These are phyloP conservation scores for Phallus indusiatus DNA, from an alignment of 768 basidiomycete genomes.

Conservation along the genomic window DNA sequence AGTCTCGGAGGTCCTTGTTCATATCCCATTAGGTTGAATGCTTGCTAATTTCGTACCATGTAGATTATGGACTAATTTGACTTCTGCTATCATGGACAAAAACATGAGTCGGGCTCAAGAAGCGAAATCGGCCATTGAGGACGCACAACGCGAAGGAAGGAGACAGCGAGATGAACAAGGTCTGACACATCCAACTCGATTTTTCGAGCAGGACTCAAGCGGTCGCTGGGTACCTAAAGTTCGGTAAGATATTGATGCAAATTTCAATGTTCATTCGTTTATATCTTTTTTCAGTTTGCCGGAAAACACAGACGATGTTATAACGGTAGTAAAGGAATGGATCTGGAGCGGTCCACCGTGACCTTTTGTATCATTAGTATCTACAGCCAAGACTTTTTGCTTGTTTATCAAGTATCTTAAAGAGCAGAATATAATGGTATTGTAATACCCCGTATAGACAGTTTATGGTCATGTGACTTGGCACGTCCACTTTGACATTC, in stretches of 20 bases:
- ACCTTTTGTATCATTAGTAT: neutral
- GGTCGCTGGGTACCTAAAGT: conserved; percentile 82
- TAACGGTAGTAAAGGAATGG: conserved; percentile 62
- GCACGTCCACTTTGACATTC: neutral
- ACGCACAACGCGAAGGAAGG: conserved; percentile 78
- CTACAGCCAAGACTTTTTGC: neutral
- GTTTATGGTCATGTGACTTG: neutral
- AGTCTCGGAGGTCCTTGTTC: conserved; percentile 64
- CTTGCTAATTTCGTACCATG: neutral
- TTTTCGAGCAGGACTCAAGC: conserved; percentile 59
- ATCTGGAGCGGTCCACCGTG: conserved; percentile 43
- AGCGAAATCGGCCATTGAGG: conserved; percentile 86
- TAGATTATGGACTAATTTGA: conserved; percentile 78
- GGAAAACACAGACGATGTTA: conserved; percentile 56
- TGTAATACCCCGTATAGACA: neutral
- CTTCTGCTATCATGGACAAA: conserved; percentile 71
- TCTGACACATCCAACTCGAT: conserved; percentile 59
- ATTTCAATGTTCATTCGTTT: neutral
- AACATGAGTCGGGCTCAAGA: conserved; percentile 94
- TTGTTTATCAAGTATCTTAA: neutral
- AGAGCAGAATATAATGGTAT: neutral
- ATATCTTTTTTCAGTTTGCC: conserved; percentile 44
- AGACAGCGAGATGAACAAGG: conserved; percentile 67
- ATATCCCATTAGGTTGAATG: neutral
- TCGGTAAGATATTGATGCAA: conserved; percentile 34